Evolutionary conservation across 192 early-diverging fungal genomes (phyloP), one percentile per base, ranked within the genome.

Genomic region (Glomus cerebriforme): DNA sequence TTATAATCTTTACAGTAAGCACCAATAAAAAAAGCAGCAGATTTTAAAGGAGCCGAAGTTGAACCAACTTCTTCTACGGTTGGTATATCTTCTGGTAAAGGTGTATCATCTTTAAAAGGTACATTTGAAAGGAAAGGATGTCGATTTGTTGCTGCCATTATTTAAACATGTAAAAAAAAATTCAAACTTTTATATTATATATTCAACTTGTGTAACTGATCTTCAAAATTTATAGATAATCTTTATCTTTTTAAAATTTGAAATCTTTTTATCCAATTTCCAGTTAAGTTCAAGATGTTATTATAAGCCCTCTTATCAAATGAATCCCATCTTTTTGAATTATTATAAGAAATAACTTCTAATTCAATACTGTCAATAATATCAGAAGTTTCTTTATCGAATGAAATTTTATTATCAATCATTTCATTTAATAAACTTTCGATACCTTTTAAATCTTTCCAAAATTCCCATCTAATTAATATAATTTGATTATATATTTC

Each of bases 21-120:
- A 37, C 93, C 95, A 81, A 98, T 93, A 82, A 93, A 94, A 83
- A 93, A 98, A n/a, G 96, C 88, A 70, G 95, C 95, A 27, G 96
- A 96, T 83, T 94, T 93, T 45, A 99, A 86, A 17, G 96, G 95
- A 24, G 96, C 96, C 17, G 95, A 96, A 29, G 96, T 95, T 47
- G 86, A 81, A n/a, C 97, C 96, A 45, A 99, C 88, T 82, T 99
- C 96, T 26, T 92, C 88, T 7, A 98, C 96, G 7, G 86, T 79
- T 15, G 93, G 89, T 39, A 93, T 82, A 37, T 90, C 82, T 24
- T 85, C 83, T 32, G 95, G 93, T 59, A 93, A 87, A 32, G 95
- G 94, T 22, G 91, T 93, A 34, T 93, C 88, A 82, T 99, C 97
- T 39, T 98, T 93, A 74, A 87, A 90, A 29, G 31, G 35, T 17